Evolutionary conservation across 192 early-diverging fungal genomes (phyloP).

Genomic region (Physocladia obscura): DNA sequence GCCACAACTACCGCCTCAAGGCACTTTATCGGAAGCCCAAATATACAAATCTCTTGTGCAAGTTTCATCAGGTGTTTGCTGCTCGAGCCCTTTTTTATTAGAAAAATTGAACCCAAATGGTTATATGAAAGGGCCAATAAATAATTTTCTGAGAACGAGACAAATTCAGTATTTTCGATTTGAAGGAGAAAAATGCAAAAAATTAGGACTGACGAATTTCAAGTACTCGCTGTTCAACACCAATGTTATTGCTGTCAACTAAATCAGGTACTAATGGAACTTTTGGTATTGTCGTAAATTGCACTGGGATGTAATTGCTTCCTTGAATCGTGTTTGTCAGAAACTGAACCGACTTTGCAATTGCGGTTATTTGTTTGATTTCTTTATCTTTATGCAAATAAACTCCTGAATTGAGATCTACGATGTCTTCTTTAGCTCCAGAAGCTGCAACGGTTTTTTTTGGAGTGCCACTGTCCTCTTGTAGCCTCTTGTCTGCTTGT

Average conservation of each 20-base stretch:
- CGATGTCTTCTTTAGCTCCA: neutral
- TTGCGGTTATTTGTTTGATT: neutral
- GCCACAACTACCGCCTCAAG: slow-evolving; percentile 49
- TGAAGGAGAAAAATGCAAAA: neutral
- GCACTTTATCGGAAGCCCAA: slow-evolving; percentile 50
- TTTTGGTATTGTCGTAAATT: slow-evolving; percentile 8
- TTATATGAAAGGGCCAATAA: slow-evolving; percentile 29
- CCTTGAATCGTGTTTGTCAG: neutral
- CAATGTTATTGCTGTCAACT: neutral
- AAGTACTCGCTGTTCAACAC: neutral
- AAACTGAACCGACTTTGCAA: neutral
- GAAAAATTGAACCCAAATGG: slow-evolving; percentile 39
- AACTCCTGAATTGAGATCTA: neutral
- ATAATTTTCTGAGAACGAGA: slow-evolving; percentile 27
- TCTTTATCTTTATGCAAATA: neutral
- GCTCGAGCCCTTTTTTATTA: slow-evolving; percentile 31
- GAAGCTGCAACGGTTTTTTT: neutral
- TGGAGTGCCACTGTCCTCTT: neutral
- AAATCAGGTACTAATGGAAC: neutral
- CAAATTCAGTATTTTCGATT: neutral
- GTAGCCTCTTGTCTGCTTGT: neutral
- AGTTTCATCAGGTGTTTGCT: slow-evolving; percentile 24
- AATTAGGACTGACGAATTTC: neutral
- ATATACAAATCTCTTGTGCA: slow-evolving; percentile 35
- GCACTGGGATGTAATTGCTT: neutral